Percentiles rank a stretch among this genome's conserved stretches.
Evolutionary conservation across 176 grass and related monocot species (phyloP).

Genomic region (Carex littledalei): DNA sequence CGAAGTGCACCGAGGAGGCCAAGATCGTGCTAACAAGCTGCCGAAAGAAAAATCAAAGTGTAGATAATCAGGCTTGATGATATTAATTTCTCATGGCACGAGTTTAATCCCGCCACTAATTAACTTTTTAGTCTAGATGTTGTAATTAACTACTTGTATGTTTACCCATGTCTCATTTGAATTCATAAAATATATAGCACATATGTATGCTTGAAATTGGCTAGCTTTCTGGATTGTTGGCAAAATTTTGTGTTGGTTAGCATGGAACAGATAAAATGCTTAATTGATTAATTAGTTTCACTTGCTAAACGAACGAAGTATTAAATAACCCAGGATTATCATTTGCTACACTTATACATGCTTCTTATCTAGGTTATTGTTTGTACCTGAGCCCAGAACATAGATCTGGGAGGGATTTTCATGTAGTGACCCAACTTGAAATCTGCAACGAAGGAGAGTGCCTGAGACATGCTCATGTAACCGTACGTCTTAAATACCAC

Average conservation of each 20-base stretch:
- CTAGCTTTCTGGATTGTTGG: not conserved
- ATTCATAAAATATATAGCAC: too few species aligned
- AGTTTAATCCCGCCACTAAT: not conserved
- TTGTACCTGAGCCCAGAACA: constrained; percentile 88
- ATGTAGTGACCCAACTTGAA: constrained; percentile 99
- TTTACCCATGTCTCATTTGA: too few species aligned
- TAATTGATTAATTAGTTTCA: not conserved
- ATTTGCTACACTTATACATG: too few species aligned
- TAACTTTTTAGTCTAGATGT: not conserved
- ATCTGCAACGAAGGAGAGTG: constrained; percentile 64
- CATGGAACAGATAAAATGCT: not conserved
- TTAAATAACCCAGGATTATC: too few species aligned
- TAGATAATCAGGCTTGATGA: not conserved
- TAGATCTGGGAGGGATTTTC: constrained; percentile 95
- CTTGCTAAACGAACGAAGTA: not conserved
- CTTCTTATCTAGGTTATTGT: not conserved
- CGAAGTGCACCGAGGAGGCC: constrained; percentile 56
- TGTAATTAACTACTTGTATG: not conserved
- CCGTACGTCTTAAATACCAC: constrained; percentile 93
- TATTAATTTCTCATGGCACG: not conserved
- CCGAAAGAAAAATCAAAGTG: not conserved
- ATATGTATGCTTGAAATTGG: too few species aligned
- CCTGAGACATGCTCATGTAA: constrained; percentile 93
- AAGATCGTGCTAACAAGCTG: constrained; percentile 52
- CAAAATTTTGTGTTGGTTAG: not conserved